Evolutionary conservation across 192 early-diverging fungal species (phyloP), one percentile per base, ranked within the genome.

Genomic region (Coemansia sp.): DNA sequence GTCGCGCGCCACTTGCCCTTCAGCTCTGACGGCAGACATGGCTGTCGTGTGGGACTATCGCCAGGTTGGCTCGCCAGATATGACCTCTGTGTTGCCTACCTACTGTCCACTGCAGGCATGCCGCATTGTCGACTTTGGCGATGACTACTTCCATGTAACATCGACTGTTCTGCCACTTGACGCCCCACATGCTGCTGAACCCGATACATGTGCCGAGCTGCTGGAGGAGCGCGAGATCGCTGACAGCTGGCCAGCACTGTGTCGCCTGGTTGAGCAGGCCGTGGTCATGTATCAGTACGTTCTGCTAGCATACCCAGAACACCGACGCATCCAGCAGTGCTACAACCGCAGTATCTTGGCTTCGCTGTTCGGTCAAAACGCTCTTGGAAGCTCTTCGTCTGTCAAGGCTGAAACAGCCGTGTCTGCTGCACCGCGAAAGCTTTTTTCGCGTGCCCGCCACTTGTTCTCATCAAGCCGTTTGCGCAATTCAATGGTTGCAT

Each of bases 331-430:
- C 18, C 76, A 79, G 55, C 76, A 79, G 62, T 79, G 70, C 59
- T 79, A 79, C 56, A 79, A 79, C 57, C 76, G 71, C 55, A 79
- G 76, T 46, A 79, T 79, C 52, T 41, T 79, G 47, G 69, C 76
- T 14, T 73, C 70, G 27, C 50, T 79, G 42, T 79, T 79, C 69
- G 76, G 71, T 25, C 70, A 69, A 62, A 79, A 72, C 40, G 71
- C 76, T 7, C 66, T 73, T 10, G 71, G 71, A 13, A 72, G 67
- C 53, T 72, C 71, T 55, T 69, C 71, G 13, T 55, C 70, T 27
- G 66, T 69, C 45, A 79, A 73, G 47, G 33, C 59, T 2, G 70
- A 79, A 18, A 59, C 64, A 1, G 53, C 53, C 0, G 68, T 67
- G 21, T 69, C 76, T 9, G 70, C 71, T 8, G 67, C 76, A 8